Conservation (phyloP, 768 basidiomycete species). For the Kwoniella botswanensis region DNA sequence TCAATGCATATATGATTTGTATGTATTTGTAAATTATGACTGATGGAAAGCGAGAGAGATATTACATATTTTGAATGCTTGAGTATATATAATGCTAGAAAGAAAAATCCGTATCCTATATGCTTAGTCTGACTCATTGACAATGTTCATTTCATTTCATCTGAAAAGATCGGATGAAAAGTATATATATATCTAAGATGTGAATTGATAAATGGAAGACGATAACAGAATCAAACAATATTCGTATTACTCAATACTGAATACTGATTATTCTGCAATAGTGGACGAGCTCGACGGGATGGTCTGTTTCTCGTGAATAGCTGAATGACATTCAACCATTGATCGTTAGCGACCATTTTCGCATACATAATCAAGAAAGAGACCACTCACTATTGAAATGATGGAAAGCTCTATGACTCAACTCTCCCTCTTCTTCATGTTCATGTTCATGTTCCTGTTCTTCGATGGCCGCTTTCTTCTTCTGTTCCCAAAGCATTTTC, state of each 20-base stretch:
- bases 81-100: too few species aligned
- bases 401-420: constrained; percentile 33
- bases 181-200: too few species aligned
- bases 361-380: too few species aligned
- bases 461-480: constrained; percentile 53
- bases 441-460: constrained; percentile 56
- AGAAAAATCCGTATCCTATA: too few species aligned
- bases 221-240: not conserved
- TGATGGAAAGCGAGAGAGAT: too few species aligned
- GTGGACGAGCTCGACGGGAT: not conserved
- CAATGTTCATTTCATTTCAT: too few species aligned
- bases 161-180: too few species aligned
- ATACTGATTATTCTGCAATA: not conserved
- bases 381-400: constrained; percentile 48
- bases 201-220: not conserved
- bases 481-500: constrained; percentile 51
- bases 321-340: not conserved
- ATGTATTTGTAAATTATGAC: too few species aligned
- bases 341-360: too few species aligned
- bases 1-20: too few species aligned
- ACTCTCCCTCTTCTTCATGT: constrained; percentile 40
- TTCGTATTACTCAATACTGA: not conserved
- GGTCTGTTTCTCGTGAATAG: constrained; percentile 16
- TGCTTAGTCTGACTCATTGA: too few species aligned
- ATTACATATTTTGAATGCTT: too few species aligned